Evolutionary conservation across 495 filamentous ascomycete genomes (phyloP), one percentile per base, ranked within the genome.

Genomic region (Friedmanniomyces endolithicus): DNA sequence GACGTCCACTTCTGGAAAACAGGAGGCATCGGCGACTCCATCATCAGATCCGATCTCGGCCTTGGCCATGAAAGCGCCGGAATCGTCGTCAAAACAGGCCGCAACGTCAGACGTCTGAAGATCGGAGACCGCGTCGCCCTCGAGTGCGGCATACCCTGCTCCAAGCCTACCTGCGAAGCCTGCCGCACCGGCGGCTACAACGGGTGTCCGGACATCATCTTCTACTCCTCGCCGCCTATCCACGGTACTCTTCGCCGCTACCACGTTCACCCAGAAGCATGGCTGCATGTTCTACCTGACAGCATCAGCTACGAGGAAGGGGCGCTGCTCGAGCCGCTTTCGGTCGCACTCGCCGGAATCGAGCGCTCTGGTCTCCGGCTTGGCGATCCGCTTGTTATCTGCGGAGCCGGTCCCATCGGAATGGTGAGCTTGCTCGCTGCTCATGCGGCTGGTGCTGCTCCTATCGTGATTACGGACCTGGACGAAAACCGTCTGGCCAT

Each of bases 371-470:
- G 54, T 14, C 45, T 65, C 1, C 47, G 60, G 1, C 34, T 65
- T 2, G 63, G 60, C 0, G 60, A 63, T 31, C 29, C 63, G 12
- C 40, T 63, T 3, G 50, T 60, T 16, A 60, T 65, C 24, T 63
- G 60, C 27, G 63, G 63, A 27, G 63, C 63, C 2, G 63, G 63
- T 20, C 63, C 63, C 1, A 65, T 65, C 20, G 63, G 63, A 1
- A 34, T 65, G n/a, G 56, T 65, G 49, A 55, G 57, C 12, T 27
- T 65, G 48, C 60, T 63, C 6, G 52, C 59, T 33, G 60, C 53
- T 6, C 23, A 63, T 27, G 63, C 63, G 0, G 60, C 63, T 35
- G 60, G 63, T 17, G 56, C 60, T 0, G 52, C 52, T 16, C 63
- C 63, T 7, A 55, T 65, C 14, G 60, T 60, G 11, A 65, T 65